Evolutionary conservation across 257 asterid genomes (phyloP), one percentile per base, ranked within the genome.

Genomic region (Paulownia fortunei): DNA sequence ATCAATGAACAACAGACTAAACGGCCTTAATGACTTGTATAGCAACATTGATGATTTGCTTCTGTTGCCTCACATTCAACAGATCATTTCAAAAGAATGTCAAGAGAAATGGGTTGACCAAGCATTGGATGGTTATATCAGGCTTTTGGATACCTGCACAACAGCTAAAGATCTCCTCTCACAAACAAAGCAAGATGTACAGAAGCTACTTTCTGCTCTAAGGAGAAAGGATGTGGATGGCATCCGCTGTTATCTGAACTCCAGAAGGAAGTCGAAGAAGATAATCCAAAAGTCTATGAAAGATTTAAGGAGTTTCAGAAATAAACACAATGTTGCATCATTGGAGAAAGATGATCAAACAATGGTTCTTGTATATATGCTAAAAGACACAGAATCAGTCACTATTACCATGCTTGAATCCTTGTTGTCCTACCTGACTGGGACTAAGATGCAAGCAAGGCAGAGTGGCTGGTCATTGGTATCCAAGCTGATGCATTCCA

Each of bases 121-220:
- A 67, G 47, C 76, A 16, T 52, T 76, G 66, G 84, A 67, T 10
- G 76, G 88, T 24, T 68, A 58, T 41, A 69, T 79, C 8, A 76
- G 39, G 56, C 73, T 82, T 10, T 49, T 82, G 63, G 86, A 84
- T 37, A 62, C 82, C n/a, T 75, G 80, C 65, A 63, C 72, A 18
- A 46, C 79, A 8, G 62, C 69, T 5, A 78, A 75, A 56, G 86
- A 82, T 65, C 39, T 69, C 32, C 21, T 85, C 36, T 69, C 71
- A 11, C 69, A 69, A 6, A 46, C 59, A 19, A 82, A 77, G 46
- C 70, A 70, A 8, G 46, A 56, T 8, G 51, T 49, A 21, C 83
- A 70, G 74, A 39, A 51, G 34, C 85, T 77, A 58, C 87, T 73
- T 13, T 85, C 83, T 12, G 78, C 79, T 24, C 52, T 76, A 8